A percentile compares a stretch with the other conserved stretches of the same genome.
Evolutionary conservation across 2,329 filamentous ascomycete species (phyloP).

Genomic region (Trichoderma asperellum): DNA sequence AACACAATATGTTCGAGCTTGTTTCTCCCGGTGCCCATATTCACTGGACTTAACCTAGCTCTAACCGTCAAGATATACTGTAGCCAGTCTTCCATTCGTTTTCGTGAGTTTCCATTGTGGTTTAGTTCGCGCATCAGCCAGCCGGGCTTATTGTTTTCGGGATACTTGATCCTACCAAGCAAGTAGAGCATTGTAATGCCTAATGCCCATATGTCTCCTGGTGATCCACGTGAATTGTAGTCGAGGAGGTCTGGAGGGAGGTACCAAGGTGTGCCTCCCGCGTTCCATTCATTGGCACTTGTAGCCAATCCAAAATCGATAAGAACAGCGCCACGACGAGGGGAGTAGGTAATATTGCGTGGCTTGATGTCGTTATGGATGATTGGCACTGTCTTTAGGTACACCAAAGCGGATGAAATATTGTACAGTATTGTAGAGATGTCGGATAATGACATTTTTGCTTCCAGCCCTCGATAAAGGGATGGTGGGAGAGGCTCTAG

Average conservation of each 20-base stretch:
- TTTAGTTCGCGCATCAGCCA: neutral
- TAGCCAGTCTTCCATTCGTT: neutral
- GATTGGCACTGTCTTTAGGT: neutral
- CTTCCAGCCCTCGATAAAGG: neutral
- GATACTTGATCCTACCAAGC: constrained; percentile 11
- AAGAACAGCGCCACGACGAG: constrained; percentile 28
- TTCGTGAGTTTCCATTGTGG: neutral
- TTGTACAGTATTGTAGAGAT: neutral
- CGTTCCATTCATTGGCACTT: neutral
- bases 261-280: constrained; percentile 10
- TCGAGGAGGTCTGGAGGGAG: constrained; percentile 1
- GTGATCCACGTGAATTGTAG: neutral
- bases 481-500: neutral
- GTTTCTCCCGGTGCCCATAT: neutral
- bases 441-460: neutral
- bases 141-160: neutral
- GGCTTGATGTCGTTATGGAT: constrained; percentile 26
- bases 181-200: constrained; percentile 14
- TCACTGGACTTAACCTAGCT: neutral
- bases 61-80: neutral
- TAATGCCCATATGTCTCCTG: constrained; percentile 14
- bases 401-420: constrained; percentile 1
- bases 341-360: constrained; percentile 11
- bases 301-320: constrained; percentile 16
- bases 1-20: neutral